Evolutionary conservation across 495 filamentous ascomycete species (phyloP), one percentile per base, ranked within the genome.

Genomic region (Aspergillus indologenus): DNA sequence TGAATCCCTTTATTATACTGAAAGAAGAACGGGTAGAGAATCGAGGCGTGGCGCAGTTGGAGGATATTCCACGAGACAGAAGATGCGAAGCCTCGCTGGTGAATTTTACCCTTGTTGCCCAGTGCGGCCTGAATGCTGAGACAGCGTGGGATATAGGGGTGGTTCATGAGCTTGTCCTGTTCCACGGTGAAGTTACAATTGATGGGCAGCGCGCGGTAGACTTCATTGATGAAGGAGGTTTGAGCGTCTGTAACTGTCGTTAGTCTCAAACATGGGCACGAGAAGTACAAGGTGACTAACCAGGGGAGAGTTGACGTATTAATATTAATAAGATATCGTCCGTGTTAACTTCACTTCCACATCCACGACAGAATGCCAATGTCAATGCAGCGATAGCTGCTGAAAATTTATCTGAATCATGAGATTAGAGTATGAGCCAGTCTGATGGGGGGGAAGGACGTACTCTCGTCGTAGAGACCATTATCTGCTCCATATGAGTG

Each of bases 251-350:
- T 17, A 45, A 50, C 57, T 20, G 47, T 22, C 49, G 24, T 58
- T 48, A 45, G 34, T 57, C 5, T 12, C 29, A 42, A 12, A 2
- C 1, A 52, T 12, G 4, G 4, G 31, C 24, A 44, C 1, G 5
- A 50, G 18, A 17, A 46, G 20, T 34, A 9, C n/a, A 44, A 26
- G 17, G 11, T n/a, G 75, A 81, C 59, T 81, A 73, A 66, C 84
- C 73, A 51, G 72, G 61, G n/a, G 80, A 76, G 14, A 83, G 61
- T 56, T 80, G 77, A 48, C 67, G 66, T 54, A 70, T 76, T 21
- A 86, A 81, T 14, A 87, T 78, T 26, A 89, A 85, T 24, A 95
- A 69, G 19, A 92, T 75, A 66, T 96, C 91, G 67, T 96, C 91
- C 54, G 80, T 87, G 53, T 81, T 87, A 53, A 75, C 71, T 57